Evolutionary conservation across 441 rosid genomes (phyloP).

Genomic region (Daphne laureola): DNA sequence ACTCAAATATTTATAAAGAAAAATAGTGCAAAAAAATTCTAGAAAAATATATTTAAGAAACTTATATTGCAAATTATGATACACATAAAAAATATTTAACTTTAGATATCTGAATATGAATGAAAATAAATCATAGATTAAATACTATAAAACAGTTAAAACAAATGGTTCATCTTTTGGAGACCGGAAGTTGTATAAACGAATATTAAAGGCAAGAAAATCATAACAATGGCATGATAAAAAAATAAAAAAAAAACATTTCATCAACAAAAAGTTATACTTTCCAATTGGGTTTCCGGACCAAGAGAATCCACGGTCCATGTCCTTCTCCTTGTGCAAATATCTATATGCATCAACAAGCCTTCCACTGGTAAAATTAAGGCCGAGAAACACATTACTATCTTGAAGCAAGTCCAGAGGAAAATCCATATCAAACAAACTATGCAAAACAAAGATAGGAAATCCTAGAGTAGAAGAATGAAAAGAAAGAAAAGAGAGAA

Average conservation of each 20-base stretch:
- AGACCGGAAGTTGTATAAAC: no score
- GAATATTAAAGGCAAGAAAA: neutral
- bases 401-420: neutral
- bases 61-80: no score
- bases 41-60: no score
- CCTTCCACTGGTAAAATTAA: slow-evolving; percentile 53
- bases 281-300: slow-evolving; percentile 91
- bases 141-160: no score
- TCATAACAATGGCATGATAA: neutral
- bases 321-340: slow-evolving; percentile 78
- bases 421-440: neutral
- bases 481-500: no score
- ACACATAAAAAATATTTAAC: no score
- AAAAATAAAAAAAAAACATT: neutral
- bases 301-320: slow-evolving; percentile 94
- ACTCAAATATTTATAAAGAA: no score
- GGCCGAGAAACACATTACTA: neutral
- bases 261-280: slow-evolving; percentile 33
- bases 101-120: no score
- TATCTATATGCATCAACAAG: slow-evolving; percentile 82
- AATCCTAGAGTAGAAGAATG: neutral
- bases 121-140: no score
- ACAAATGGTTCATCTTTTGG: no score
- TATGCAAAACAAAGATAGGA: neutral
- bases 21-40: no score